Conservation (phyloP, 2,329 filamentous ascomycete species). For the Zopfia rhizophila region DNA sequence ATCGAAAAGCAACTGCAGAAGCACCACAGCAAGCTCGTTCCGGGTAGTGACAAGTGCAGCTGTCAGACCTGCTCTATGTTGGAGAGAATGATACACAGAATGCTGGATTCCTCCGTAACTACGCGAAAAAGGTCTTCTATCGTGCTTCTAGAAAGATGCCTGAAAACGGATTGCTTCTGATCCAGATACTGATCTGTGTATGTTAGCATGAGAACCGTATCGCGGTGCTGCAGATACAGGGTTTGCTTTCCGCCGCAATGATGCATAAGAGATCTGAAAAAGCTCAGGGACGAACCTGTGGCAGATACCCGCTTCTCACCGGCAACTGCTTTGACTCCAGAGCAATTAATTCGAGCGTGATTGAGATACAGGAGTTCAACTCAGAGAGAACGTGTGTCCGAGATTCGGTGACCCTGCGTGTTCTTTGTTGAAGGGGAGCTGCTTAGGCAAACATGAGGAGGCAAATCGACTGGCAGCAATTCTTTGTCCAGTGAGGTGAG, state of each 20-base stretch:
- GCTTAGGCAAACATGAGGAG: constrained; percentile 40
- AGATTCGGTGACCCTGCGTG: constrained; percentile 43
- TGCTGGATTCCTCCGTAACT: constrained; percentile 9
- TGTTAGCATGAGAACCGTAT: constrained; percentile 36
- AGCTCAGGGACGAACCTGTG: constrained; percentile 45
- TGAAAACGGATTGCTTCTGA: constrained; percentile 18
- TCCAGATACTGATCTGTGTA: constrained; percentile 31
- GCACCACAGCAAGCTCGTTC: constrained; percentile 4
- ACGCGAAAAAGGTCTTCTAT: constrained; percentile 19
- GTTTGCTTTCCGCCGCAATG: constrained; percentile 47
- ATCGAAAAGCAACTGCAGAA: constrained; percentile 11
- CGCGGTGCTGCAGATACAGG: constrained; percentile 28
- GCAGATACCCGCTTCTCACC: constrained; percentile 46
- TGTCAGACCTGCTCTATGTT: no score
- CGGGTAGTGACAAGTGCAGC: constrained; percentile 13
- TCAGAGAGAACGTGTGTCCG: constrained; percentile 44
- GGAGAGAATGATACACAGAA: not conserved
- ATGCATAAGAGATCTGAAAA: constrained; percentile 43
- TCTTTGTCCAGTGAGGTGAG: constrained; percentile 49
- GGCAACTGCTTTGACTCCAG: constrained; percentile 32
- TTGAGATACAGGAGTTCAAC: constrained; percentile 27
- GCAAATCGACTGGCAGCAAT: constrained; percentile 45
- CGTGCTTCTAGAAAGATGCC: constrained; percentile 30
- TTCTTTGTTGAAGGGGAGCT: constrained; percentile 45
- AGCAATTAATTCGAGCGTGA: constrained; percentile 41